Conservation (phyloP, 2,329 filamentous ascomycete species). For the Aspergillus floridensis region DNA sequence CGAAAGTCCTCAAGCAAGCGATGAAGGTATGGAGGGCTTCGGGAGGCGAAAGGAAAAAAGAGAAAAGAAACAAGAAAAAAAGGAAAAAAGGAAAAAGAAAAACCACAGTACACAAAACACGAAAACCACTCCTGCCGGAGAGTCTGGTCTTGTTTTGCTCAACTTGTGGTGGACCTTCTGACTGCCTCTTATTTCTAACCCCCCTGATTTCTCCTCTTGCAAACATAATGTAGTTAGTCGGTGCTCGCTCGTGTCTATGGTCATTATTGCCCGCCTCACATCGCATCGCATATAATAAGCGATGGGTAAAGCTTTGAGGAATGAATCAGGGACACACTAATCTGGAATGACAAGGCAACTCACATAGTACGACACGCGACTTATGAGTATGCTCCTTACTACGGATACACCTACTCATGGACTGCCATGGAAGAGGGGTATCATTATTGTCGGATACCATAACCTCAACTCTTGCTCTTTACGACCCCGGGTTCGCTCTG, state of each 20-base stretch:
- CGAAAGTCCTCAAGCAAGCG: not conserved
- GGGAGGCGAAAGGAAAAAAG: not conserved
- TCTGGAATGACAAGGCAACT: too few species aligned
- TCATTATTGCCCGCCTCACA: slow-evolving; percentile 4
- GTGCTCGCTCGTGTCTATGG: slow-evolving; percentile 3
- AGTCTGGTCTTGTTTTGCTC: slow-evolving; percentile 7
- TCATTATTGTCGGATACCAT: not conserved
- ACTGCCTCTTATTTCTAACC: not conserved
- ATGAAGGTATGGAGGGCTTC: not conserved
- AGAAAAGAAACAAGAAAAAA: not conserved
- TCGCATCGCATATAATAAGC: slow-evolving; percentile 5
- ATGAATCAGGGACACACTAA: too few species aligned
- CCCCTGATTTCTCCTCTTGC: not conserved
- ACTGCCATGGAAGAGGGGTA: not conserved
- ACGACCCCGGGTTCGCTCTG: not conserved
- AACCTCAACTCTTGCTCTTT: not conserved
- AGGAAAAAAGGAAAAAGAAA: not conserved
- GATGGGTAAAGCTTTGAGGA: not conserved
- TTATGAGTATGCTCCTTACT: too few species aligned
- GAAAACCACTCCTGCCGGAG: slow-evolving; percentile 1
- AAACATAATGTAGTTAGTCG: not conserved
- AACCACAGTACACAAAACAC: not conserved
- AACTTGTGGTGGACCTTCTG: not conserved
- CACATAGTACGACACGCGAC: too few species aligned
- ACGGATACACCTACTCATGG: too few species aligned